These are phyloP conservation scores for Schwanniomyces yamadae DNA, from an alignment of 805 yeast species.

Conservation along the genomic window DNA sequence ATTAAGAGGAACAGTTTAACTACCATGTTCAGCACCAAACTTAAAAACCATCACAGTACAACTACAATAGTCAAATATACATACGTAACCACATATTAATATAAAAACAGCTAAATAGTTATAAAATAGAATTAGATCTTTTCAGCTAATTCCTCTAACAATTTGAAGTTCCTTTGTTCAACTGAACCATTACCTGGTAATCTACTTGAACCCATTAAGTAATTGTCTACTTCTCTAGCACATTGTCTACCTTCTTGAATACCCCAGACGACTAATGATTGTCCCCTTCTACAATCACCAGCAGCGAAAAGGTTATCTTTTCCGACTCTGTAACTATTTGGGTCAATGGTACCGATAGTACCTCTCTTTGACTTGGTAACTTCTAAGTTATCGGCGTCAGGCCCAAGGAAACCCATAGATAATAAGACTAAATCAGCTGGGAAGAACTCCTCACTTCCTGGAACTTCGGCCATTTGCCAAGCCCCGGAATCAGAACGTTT, in stretches of 20 bases:
- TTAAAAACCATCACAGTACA: too few relatives aligned
- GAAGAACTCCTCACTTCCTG: slow-evolving; percentile 91
- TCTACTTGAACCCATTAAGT: slow-evolving; percentile 72
- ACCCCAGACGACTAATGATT: slow-evolving; percentile 98
- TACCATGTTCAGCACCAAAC: too few relatives aligned
- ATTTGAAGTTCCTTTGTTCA: slow-evolving; percentile 75
- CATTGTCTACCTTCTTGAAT: slow-evolving; percentile 99
- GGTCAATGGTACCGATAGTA: slow-evolving; percentile 64
- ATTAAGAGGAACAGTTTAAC: background rate
- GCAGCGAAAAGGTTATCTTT: slow-evolving; percentile 83
- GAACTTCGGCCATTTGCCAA: slow-evolving; percentile 98
- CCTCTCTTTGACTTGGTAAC: slow-evolving; percentile 79
- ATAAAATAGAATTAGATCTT: slow-evolving; percentile 36
- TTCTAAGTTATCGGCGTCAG: slow-evolving; percentile 77
- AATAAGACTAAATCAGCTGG: slow-evolving; percentile 91
- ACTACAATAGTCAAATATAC: too few relatives aligned
- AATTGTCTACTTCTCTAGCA: slow-evolving; percentile 88
- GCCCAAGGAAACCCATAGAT: slow-evolving; percentile 98
- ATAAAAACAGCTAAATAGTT: background rate
- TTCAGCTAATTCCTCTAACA: slow-evolving; percentile 74
- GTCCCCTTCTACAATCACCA: slow-evolving; percentile 99
- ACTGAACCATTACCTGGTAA: slow-evolving; percentile 95
- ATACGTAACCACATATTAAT: too few relatives aligned
- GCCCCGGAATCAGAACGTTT: slow-evolving; percentile 92
- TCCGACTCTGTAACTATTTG: slow-evolving; percentile 65